Evolutionary conservation across 345 rosid genomes (phyloP), one percentile per base, ranked within the genome.

Genomic region (Moringa oleifera): DNA sequence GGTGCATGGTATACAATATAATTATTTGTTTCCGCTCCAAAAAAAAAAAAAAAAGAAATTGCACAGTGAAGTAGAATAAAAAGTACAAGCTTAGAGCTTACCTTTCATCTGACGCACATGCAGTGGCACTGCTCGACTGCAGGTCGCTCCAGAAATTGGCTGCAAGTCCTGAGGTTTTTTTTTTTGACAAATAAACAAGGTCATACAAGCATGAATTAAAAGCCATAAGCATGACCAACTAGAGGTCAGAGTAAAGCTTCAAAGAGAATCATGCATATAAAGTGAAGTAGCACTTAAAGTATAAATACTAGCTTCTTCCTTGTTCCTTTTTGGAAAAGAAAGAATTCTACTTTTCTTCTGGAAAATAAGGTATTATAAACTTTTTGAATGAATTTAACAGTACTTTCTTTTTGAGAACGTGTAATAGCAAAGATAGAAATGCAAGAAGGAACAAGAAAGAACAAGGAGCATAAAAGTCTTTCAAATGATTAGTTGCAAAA

Each of bases 381-480:
- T n/a, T n/a, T n/a, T n/a, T n/a, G n/a, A n/a, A n/a, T n/a, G n/a
- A n/a, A n/a, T n/a, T n/a, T n/a, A n/a, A n/a, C n/a, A 51, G n/a
- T 19, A 51, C 5, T 51, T 9, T 51, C n/a, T 18, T n/a, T 83
- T 83, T 15, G 80, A 71, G 71, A 83, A 76, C 6, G 88, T 80
- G 83, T 85, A 83, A 63, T 80, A 85, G 71, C 73, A 83, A 9
- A 80, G 64, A 25, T 67, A 71, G 70, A 51, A 18, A 51, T 51
- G 54, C 20, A 51, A 15, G 33, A 28, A 28, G 8, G 33, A 28
- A 3, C 3, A 28, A 28, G 33, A 3, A 28, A 28, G 33, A 28
- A 28, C 33, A 28, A 28, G 8, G 8, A 28, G 33, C 33, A 28
- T 28, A 28, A 8, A 28, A 28, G 8, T 28, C 3, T 3, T 28